These are phyloP conservation scores for Fusarium nygamai DNA, from an alignment of 2,329 filamentous ascomycete genomes.

Conservation along the genomic window DNA sequence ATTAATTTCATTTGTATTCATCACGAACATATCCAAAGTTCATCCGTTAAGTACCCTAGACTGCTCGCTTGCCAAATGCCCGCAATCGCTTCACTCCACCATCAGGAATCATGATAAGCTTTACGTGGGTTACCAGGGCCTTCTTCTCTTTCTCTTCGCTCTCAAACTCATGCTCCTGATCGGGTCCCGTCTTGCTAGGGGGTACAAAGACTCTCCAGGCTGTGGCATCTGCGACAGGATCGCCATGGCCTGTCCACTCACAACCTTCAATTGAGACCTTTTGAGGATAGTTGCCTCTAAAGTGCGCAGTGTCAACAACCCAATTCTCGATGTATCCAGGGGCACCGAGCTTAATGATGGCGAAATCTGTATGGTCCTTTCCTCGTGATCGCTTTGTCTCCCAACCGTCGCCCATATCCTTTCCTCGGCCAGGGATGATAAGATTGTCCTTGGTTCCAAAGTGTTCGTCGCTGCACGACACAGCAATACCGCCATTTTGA, in stretches of 20 bases:
- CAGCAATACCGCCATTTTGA: conserved; percentile 80
- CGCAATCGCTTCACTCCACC: conserved; percentile 90
- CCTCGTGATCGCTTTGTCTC: conserved; percentile 81
- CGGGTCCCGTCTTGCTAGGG: conserved; percentile 75
- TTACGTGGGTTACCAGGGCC: conserved; percentile 79
- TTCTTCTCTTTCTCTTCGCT: conserved; percentile 65
- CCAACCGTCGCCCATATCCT: conserved; percentile 91
- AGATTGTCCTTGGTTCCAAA: conserved; percentile 85
- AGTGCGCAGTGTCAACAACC: conserved; percentile 83
- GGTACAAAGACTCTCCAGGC: conserved; percentile 74
- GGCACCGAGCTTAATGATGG: conserved; percentile 78
- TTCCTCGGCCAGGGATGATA: conserved; percentile 79
- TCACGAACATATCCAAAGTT: not conserved
- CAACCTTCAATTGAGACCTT: conserved; percentile 75
- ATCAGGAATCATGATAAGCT: conserved; percentile 92
- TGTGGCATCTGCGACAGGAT: conserved; percentile 65
- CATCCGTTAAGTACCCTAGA: conserved; percentile 22
- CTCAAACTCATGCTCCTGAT: conserved; percentile 75
- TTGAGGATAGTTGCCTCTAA: conserved; percentile 85
- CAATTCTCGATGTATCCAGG: conserved; percentile 72
- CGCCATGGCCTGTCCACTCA: conserved; percentile 62
- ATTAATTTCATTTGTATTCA: conserved; percentile 3
- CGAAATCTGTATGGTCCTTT: conserved; percentile 81
- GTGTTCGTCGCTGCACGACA: conserved; percentile 83
- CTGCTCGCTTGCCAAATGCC: conserved; percentile 49